Base-by-base conservation (phyloP, 73 alveolate genomes). In the Durusdinium trenchii region DNA sequence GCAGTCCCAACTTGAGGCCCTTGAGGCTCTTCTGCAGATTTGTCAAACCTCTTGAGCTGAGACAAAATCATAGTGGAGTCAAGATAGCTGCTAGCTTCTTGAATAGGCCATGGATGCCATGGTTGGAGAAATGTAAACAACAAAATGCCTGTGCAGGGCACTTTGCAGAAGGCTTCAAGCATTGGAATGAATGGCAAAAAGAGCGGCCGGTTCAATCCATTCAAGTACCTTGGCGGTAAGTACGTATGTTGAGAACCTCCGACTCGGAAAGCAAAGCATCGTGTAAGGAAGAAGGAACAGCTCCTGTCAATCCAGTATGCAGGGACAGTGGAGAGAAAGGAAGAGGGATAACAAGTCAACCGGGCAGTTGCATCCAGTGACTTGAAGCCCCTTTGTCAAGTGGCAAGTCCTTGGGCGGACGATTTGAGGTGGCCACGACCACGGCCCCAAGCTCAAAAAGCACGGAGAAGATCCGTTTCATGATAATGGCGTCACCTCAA, bases 401-500 rank as follows among this genome's bases (percentile, higher is more conserved):
- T 16, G 36, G 38, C 96, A 90, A 90, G 86, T 90, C 96, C 42
- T 90, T 67, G 3, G 96, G 96, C 14, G 96, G 96, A 48, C 96
- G 96, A 30, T 90, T 90, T 40, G 96, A 90, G n/a, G 98, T 99
- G 46, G 99, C 99, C 38, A 99, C 99, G 16, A 99, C 99, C 18
- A 99, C 99, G 42, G 99, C 99, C 42, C 99, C 99, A 60, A 99
- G 84, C 46, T 96, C 99, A 96, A 99, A 99, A 83, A 99, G 99
- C 57, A 93, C 91, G 38, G 98, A 93, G 38, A 93, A 93, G 69
- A 91, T 91, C 18, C 98, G 90, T 81, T 93, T 93, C 92, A 93
- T 71, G 98, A 93, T 93, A 61, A 93, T 93, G 47, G 98, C 98
- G 73, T 93, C 98, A 43, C 85, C 85, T 73, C 73, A 60, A 23